Evolutionary conservation across 139 green algal genomes (phyloP), one percentile per base, ranked within the genome.

Genomic region (Raphidocelis subcapitata): DNA sequence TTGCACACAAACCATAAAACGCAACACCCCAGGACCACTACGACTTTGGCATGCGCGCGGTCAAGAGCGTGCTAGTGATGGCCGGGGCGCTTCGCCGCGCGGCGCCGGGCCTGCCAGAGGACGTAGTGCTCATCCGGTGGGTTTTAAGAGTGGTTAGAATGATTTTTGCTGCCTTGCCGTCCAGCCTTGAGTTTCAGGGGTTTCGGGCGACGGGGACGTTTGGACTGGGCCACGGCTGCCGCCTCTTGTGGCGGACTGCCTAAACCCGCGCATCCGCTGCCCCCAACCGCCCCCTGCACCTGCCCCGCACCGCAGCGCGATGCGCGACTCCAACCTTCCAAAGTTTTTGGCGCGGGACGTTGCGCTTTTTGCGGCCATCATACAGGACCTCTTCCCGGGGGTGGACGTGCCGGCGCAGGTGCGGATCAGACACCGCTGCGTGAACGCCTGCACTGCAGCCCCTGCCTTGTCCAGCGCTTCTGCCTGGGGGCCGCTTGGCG

Each of bases 1-100:
- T 49, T 49, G 41, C 41, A 49, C 41, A 49, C 41, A n/a, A n/a
- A n/a, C 41, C 12, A 49, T 49, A 12, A 49, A 49, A 49, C 41
- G 41, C 41, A 20, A 8, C 8, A 20, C 41, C 41, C 41, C 35
- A 79, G 73, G 81, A 87, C 61, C 83, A 89, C 71, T 90, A 89
- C 74, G 79, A 88, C 81, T 93, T 92, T 87, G 91, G 92, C 74
- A 95, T 97, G 92, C 85, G 92, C 26, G 90, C 90, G 3, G 67
- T 97, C 32, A 95, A 95, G 86, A 90, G 81, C 35, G 89, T 95
- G 81, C 86, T 97, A 31, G 88, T 95, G 20, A 94, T 94, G 89
- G 92, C 92, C 20, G 92, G 90, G 37, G 72, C 71, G 21, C 87
- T 95, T 1, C 94, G 94, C 84, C 83, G 90, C 41, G 81, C 85